Conservation (phyloP, 129 eudicot species). For the Chrysanthemum lavandulifolium region DNA sequence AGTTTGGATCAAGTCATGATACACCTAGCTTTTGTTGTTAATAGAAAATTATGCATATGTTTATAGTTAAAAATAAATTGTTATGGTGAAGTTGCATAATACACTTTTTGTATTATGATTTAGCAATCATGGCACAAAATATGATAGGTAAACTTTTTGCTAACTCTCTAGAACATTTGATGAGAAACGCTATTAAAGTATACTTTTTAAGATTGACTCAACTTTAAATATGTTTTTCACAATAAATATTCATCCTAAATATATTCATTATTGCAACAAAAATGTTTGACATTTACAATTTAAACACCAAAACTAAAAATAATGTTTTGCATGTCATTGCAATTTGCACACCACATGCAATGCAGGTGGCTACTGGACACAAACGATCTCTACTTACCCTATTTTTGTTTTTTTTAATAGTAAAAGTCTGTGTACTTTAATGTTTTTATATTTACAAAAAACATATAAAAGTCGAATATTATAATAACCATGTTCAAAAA, state of each 20-base stretch:
- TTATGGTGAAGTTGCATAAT: too few species aligned
- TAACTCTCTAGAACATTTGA: neutral
- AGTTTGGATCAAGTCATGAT: too few species aligned
- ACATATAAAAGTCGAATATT: conserved; percentile 11
- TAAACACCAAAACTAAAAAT: neutral
- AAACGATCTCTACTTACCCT: conserved; percentile 11
- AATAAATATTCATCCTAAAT: too few species aligned
- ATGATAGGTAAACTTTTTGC: too few species aligned
- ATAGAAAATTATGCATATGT: too few species aligned
- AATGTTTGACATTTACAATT: conserved; percentile 18
- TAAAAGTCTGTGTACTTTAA: conserved; percentile 3
- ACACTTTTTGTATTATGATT: too few species aligned
- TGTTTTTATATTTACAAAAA: conserved; percentile 15
- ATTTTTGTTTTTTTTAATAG: neutral
- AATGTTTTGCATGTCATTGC: neutral
- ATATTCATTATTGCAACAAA: neutral
- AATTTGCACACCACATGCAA: conserved; percentile 24
- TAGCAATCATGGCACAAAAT: too few species aligned
- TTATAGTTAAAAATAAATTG: too few species aligned
- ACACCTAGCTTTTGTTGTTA: too few species aligned
- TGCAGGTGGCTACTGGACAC: conserved; percentile 21
- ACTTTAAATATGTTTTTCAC: too few species aligned
- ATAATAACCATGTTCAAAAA: conserved; percentile 16
- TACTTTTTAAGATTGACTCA: neutral
- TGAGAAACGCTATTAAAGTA: neutral